Evolutionary conservation across 164 flowering plant genomes (phyloP).

Genomic region (Aristolochia fimbriata): DNA sequence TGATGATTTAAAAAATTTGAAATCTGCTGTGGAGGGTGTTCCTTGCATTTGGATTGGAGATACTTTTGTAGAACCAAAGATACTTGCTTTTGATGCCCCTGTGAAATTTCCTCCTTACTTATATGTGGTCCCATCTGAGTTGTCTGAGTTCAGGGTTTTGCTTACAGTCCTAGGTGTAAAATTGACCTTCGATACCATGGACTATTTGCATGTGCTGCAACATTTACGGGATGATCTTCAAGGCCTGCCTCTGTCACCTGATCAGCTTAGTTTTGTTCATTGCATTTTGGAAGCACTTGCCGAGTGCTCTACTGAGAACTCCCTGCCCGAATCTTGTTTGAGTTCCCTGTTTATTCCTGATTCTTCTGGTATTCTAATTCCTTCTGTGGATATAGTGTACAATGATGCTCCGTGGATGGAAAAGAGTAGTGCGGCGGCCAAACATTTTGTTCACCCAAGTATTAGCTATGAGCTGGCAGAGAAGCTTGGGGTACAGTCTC

Average conservation of each 20-base stretch:
- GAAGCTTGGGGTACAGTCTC: conserved; percentile 71
- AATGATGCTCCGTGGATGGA: conserved; percentile 99
- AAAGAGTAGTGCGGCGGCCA: conserved; percentile 31
- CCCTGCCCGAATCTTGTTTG: conserved; percentile 29
- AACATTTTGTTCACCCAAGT: conserved; percentile 62
- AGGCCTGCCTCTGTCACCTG: conserved; percentile 49
- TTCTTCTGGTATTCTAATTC: conserved; percentile 52
- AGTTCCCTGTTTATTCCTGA: conserved; percentile 57
- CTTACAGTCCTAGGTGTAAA: conserved; percentile 69
- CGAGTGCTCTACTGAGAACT: conserved; percentile 47
- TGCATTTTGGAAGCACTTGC: conserved; percentile 84
- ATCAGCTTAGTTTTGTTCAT: conserved; percentile 69
- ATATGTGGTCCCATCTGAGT: conserved; percentile 91
- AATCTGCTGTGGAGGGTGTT: conserved; percentile 54
- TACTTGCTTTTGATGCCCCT: conserved; percentile 95
- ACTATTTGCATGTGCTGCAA: conserved; percentile 56
- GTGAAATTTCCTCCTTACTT: conserved; percentile 84
- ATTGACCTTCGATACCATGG: conserved; percentile 56
- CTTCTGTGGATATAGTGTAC: conserved; percentile 56
- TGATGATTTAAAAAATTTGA: conserved; percentile 37
- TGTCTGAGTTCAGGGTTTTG: conserved; percentile 65
- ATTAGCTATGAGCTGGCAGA: conserved; percentile 75
- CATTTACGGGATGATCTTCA: conserved; percentile 50
- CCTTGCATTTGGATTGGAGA: conserved; percentile 96
- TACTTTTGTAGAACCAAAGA: conserved; percentile 62